Evolutionary conservation across 2,329 filamentous ascomycete genomes (phyloP).

Genomic region (Botrytis cinerea): DNA sequence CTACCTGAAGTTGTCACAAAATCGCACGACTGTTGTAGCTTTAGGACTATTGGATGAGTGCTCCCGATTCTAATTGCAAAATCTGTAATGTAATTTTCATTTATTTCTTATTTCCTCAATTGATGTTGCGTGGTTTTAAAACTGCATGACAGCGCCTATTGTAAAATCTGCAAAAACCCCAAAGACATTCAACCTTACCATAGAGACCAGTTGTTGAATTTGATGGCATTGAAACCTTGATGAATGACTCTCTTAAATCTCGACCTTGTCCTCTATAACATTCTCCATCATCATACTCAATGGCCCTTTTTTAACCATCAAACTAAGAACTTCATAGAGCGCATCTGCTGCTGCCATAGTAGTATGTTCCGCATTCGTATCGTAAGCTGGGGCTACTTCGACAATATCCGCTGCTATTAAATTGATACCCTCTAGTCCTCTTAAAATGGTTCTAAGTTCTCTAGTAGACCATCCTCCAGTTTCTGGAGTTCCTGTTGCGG

Average conservation of each 20-base stretch:
- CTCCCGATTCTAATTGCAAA: neutral
- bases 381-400: constrained; percentile 72
- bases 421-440: constrained; percentile 69
- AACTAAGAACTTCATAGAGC: constrained; percentile 75
- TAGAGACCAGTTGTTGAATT: neutral
- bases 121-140: neutral
- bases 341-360: constrained; percentile 73
- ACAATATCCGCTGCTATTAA: constrained; percentile 71
- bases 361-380: constrained; percentile 71
- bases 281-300: constrained; percentile 52
- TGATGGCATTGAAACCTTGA: neutral
- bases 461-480: constrained; percentile 75
- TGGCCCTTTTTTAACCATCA: constrained; percentile 80
- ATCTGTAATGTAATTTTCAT: neutral
- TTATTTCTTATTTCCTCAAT: neutral
- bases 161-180: neutral
- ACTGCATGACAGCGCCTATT: neutral
- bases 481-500: constrained; percentile 74
- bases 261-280: constrained; percentile 23
- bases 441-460: constrained; percentile 70
- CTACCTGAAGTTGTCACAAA: too few species aligned
- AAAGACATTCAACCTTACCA: neutral
- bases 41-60: neutral
- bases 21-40: neutral
- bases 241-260: neutral